Evolutionary conservation across 2,329 filamentous ascomycete genomes (phyloP), one percentile per base, ranked within the genome.

Genomic region (Fusarium continuum): DNA sequence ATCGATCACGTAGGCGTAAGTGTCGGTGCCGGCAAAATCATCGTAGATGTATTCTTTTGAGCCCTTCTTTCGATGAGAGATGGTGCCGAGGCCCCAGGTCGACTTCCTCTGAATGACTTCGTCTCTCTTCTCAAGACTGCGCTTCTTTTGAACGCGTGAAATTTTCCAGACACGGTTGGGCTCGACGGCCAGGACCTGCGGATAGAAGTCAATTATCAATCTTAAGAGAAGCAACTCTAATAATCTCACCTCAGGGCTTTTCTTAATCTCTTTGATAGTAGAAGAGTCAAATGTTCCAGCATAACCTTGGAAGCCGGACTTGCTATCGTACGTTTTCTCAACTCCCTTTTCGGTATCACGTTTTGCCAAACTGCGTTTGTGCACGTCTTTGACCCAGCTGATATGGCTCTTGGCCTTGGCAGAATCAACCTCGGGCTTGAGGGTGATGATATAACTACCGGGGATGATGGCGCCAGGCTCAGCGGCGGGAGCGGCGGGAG

Each of bases 361-460:
- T 68, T 80, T 80, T 64, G 72, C 74, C 14, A 84, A 60, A 65
- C 84, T 85, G 61, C 83, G 80, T 70, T 81, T 83, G 63, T 82
- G 78, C 38, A 88, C 73, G 25, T 79, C 76, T 20, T 78, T 78
- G 62, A 86, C 77, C 64, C 77, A 80, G 23, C 73, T 68, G 51
- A 84, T 69, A 70, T 86, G 81, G 22, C 75, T 73, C 31, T 78
- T 73, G 63, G 87, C 72, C 35, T 73, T 74, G 56, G 76, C 76
- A 40, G 78, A 79, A 58, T 76, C 76, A 8, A 65, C 10, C 16
- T 62, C 56, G 0, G 51, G 48, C 70, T 87, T 85, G 72, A 87
- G 86, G 29, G 88, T 84, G 23, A 88, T 82, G 65, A 88, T 87
- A 74, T 85, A 89, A 40, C 79, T 80, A 46, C 72, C 74, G 16